phyloP scores from a whole-genome alignment of 2,329 filamentous ascomycete genomes.

The Verticillium tricorpus region DNA sequence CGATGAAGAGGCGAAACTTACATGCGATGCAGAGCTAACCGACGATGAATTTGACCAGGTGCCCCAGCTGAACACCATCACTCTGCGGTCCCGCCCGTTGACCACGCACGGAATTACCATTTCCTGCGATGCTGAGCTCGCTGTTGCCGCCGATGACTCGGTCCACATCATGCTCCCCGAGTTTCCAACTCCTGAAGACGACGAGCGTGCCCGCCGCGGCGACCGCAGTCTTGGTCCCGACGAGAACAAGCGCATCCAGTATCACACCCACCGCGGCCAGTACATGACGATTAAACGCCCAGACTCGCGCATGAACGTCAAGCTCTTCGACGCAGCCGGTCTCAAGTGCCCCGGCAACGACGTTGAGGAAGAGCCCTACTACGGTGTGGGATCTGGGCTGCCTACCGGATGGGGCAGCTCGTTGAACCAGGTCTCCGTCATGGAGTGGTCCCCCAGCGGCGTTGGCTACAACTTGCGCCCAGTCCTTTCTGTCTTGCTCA shows the following conservation, averaged over 20 bases:
- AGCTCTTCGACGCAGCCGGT: constrained; percentile 35
- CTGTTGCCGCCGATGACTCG: constrained; percentile 52
- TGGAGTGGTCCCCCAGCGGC: constrained; percentile 56
- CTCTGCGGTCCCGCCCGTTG: constrained; percentile 37
- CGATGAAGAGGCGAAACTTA: neutral
- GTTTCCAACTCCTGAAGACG: constrained; percentile 24
- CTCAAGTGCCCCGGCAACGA: constrained; percentile 24
- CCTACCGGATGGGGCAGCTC: constrained; percentile 45
- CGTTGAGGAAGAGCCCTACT: constrained; percentile 23
- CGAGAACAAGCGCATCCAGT: constrained; percentile 21
- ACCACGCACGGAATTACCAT: constrained; percentile 40
- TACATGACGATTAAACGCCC: constrained; percentile 29
- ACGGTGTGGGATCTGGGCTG: constrained; percentile 39
- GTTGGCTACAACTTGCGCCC: constrained; percentile 51
- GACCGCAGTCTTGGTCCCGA: constrained; percentile 6
- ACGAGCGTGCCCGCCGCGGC: constrained; percentile 19
- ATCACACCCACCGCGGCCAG: constrained; percentile 25
- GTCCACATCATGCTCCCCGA: constrained; percentile 48
- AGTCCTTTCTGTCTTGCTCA: constrained; percentile 45
- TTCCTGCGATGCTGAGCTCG: constrained; percentile 55
- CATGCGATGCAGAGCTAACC: neutral
- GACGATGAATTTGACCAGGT: constrained; percentile 22
- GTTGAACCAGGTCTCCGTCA: constrained; percentile 48
- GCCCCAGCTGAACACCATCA: constrained; percentile 42
- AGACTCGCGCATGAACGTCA: constrained; percentile 38